Base-by-base conservation (phyloP, 257 asterid genomes). In the Vinca minor region DNA sequence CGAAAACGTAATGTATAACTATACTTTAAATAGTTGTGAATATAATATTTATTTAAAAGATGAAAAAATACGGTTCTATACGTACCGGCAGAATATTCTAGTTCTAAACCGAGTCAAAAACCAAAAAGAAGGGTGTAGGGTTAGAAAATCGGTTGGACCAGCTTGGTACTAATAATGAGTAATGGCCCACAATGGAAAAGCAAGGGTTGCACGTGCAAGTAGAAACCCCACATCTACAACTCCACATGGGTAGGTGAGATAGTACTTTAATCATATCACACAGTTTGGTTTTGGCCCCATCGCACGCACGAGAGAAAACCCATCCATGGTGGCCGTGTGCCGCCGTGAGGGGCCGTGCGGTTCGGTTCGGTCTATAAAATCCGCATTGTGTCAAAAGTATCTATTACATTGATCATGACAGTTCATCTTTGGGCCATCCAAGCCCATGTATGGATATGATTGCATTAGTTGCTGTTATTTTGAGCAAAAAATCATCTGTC, bases 201-300 rank as follows among this genome's bases (percentile, higher is more conserved):
- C 81, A 79, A 77, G 69, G 46, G 71, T 74, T 76, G 90, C 88
- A 84, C 84, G 82, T 81, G 96, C 96, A 84, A 76, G 77, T 79
- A 83, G 80, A 80, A 79, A 85, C 89, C 94, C 88, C 82, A 85
- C 83, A 50, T 59, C 82, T 85, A 80, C 90, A 81, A 76, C 15
- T 15, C 54, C 67, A 74, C 74, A 69, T 74, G 78, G 74, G 71
- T 84, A 76, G 46, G n/a, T n/a, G n/a, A n/a, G n/a, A n/a, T 34
- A 34, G 38, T 47, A 70, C 79, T 75, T 81, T 79, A 81, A 82
- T 83, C 74, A 79, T 71, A 71, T 12, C 47, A n/a, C 34, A 28
- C 68, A 34, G 45, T 47, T 59, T n/a, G 62, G 12, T 9, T 15
- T 14, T 15, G 49, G 65, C 52, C 52, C 65, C 52, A 34, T 26